These are phyloP conservation scores for Penicillium sp. DNA, from an alignment of 2,329 filamentous ascomycete species.

Conservation along the genomic window DNA sequence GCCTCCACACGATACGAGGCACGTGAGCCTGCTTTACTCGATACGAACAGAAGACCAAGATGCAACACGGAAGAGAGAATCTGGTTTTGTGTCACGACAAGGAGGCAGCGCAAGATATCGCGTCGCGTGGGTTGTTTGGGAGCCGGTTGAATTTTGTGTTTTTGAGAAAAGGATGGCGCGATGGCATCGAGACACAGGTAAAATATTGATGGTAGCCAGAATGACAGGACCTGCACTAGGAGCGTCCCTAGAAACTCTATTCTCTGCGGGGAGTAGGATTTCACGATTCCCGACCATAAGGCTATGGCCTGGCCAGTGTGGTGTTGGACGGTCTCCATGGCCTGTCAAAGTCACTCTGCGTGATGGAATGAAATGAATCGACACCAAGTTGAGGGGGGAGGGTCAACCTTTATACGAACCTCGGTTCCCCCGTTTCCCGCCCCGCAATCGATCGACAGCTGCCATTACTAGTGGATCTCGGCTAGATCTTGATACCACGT, in stretches of 20 bases:
- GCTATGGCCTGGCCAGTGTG: neutral
- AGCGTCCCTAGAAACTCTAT: constrained; percentile 32
- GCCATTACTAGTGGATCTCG: constrained; percentile 15
- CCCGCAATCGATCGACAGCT: constrained; percentile 13
- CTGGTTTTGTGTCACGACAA: constrained; percentile 53
- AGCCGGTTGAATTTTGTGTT: constrained; percentile 57
- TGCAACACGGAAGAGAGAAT: constrained; percentile 42
- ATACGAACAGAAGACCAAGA: constrained; percentile 19
- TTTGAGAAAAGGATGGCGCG: constrained; percentile 51
- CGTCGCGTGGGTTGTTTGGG: constrained; percentile 50
- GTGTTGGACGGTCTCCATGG: constrained; percentile 1
- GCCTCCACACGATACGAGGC: constrained; percentile 43
- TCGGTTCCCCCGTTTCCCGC: constrained; percentile 5
- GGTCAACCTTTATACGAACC: neutral
- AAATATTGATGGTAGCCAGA: constrained; percentile 31
- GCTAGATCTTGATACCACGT: constrained; percentile 13
- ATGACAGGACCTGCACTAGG: constrained; percentile 23
- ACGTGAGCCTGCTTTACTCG: constrained; percentile 8
- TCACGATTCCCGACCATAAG: constrained; percentile 19
- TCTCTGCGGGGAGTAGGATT: constrained; percentile 18
- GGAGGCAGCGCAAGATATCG: constrained; percentile 49
- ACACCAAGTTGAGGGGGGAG: too few relatives aligned
- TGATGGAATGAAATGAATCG: neutral
- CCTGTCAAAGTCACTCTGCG: neutral
- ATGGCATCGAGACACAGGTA: constrained; percentile 48